Base-by-base conservation (phyloP, 2,329 filamentous ascomycete species). In the Zymoseptoria crescenta region DNA sequence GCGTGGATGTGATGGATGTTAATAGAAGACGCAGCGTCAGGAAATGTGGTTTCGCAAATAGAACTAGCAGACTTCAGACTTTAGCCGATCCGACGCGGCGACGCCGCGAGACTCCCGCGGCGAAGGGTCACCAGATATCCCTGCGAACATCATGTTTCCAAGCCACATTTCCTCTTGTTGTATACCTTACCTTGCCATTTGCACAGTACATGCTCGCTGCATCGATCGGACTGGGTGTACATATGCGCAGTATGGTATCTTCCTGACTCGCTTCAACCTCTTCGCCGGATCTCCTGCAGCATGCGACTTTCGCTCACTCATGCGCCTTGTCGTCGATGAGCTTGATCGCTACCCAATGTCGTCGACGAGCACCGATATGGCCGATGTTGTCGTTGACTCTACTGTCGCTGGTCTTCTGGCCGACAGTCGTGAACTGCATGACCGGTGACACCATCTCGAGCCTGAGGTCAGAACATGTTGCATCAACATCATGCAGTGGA, bases 351-450 rank as follows among this genome's bases (percentile, higher is more conserved):
- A 45, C 35, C 54, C 19, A 51, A 45, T 51, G 41, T 30, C 30
- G 28, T 20, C 49, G 49, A 54, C 51, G 29, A 60, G 13, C 41
- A 28, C 29, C 56, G 50, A 49, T 57, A 73, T 75, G 74, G 69
- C 68, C 65, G 35, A 61, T 69, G 57, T 59, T 74, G 64, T 65
- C 49, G 62, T 73, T 52, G 27, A 52, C 28, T 29, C n/a, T 27
- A 8, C 65, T 71, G 56, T 56, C 74, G 27, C 63, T 70, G 30
- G 55, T 63, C 29, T 68, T 66, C 58, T 74, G 70, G 67, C 65
- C 67, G 65, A 72, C 70, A 3, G 56, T 63, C 62, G 76, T 56
- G 45, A 66, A 65, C 66, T 73, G 75, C 73, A 79, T 80, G 77
- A 74, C 75, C 59, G 73, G 74, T 76, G 74, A 77, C 56, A 64